These are phyloP conservation scores for Talaromyces sp. DNA, from an alignment of 2,329 filamentous ascomycete species.

Conservation along the genomic window DNA sequence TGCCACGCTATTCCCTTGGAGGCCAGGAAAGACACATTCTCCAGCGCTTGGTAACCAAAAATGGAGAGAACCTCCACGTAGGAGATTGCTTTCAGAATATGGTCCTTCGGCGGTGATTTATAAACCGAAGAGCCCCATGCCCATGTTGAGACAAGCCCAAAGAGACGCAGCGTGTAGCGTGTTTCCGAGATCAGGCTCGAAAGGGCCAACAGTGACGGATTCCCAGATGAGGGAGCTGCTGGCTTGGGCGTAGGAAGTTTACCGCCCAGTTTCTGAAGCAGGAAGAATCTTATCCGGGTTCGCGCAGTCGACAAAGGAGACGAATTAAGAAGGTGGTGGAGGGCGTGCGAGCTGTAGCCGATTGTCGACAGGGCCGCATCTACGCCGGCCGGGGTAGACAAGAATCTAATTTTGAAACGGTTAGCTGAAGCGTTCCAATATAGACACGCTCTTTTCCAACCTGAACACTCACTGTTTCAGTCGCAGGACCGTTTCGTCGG, in stretches of 20 bases:
- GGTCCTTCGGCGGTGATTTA: constrained; percentile 37
- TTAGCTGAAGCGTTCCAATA: not conserved
- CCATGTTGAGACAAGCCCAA: constrained; percentile 68
- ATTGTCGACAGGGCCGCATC: constrained; percentile 64
- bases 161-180: constrained; percentile 51
- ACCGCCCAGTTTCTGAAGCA: constrained; percentile 22
- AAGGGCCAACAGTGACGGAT: constrained; percentile 46
- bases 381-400: constrained; percentile 63
- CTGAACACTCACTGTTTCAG: constrained; percentile 14
- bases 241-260: constrained; percentile 1
- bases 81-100: constrained; percentile 47
- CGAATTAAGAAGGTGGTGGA: constrained; percentile 56
- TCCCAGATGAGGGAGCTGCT: constrained; percentile 25
- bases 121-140: constrained; percentile 64
- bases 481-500: constrained; percentile 12
- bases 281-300: constrained; percentile 40
- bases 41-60: constrained; percentile 67
- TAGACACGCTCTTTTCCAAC: too few relatives aligned
- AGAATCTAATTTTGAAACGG: constrained; percentile 47
- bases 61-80: constrained; percentile 64
- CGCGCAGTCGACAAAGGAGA: constrained; percentile 33
- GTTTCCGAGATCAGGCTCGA: constrained; percentile 44
- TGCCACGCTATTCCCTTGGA: constrained; percentile 62
- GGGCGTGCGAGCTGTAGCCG: constrained; percentile 61
- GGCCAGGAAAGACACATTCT: constrained; percentile 76